These are phyloP conservation scores for Cyclanthera cordifolia DNA, from an alignment of 306 rosid genomes.

Conservation along the genomic window DNA sequence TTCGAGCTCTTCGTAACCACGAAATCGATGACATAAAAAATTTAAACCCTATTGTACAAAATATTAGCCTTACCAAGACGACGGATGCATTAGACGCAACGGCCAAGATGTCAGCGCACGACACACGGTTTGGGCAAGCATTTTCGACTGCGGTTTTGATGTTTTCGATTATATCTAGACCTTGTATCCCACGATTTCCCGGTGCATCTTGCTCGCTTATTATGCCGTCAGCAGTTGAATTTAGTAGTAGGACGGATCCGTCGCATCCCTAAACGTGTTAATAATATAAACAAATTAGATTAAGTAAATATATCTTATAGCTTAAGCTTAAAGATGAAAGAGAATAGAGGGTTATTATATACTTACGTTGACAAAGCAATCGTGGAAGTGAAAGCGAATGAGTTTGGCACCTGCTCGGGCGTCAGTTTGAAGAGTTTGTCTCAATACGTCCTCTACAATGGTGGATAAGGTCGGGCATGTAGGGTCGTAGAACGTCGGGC, in stretches of 20 bases:
- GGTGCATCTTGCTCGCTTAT: constrained; percentile 65
- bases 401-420: constrained; percentile 1
- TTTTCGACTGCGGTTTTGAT: constrained; percentile 53
- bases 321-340: background rate
- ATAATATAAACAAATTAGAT: background rate
- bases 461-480: background rate
- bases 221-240: constrained; percentile 27
- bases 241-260: constrained; percentile 49
- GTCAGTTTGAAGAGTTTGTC: background rate
- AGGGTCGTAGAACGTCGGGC: constrained; percentile 4
- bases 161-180: constrained; percentile 41
- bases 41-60: too few relatives aligned
- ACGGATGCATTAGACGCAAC: constrained; percentile 56
- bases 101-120: constrained; percentile 69
- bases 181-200: constrained; percentile 34
- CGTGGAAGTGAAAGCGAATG: constrained; percentile 8
- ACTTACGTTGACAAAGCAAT: background rate
- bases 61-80: constrained; percentile 26
- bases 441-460: background rate
- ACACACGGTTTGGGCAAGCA: constrained; percentile 47
- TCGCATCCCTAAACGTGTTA: constrained; percentile 46
- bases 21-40: too few relatives aligned
- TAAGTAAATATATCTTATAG: too few relatives aligned
- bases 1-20: too few relatives aligned
- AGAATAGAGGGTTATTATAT: too few relatives aligned